Conservation (phyloP, 192 early-diverging fungal species). For the Gaertneriomyces semiglobifer region DNA sequence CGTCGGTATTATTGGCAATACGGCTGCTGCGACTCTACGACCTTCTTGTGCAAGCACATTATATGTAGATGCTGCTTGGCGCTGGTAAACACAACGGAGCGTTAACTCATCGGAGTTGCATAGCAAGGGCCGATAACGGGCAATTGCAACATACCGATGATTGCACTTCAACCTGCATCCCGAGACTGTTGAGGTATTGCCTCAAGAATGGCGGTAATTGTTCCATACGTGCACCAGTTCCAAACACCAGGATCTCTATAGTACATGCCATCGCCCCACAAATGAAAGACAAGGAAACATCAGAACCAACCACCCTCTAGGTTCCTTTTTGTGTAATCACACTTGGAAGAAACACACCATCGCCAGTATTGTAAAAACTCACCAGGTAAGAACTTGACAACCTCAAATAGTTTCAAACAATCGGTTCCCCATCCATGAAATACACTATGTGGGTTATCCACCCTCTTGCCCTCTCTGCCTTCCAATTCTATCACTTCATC, state of each 20-base stretch:
- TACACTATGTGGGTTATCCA: constrained; percentile 32
- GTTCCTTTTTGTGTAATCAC: neutral
- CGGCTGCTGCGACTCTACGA: constrained; percentile 37
- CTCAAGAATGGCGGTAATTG: constrained; percentile 36
- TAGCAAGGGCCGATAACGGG: neutral
- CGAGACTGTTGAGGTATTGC: constrained; percentile 41
- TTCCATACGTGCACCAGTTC: constrained; percentile 39
- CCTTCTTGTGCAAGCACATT: constrained; percentile 53
- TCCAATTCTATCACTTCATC: constrained; percentile 4
- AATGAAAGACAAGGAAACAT: neutral
- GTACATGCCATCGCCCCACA: neutral
- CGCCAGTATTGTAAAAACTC: neutral
- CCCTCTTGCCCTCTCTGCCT: neutral
- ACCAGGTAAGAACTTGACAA: constrained; percentile 41
- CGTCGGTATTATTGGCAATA: constrained; percentile 51
- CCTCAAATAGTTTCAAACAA: constrained; percentile 41
- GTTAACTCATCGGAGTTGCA: neutral
- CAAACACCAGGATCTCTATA: constrained; percentile 50
- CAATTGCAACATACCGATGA: constrained; percentile 34
- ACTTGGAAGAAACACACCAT: neutral
- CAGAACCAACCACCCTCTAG: neutral
- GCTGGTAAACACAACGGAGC: constrained; percentile 22
- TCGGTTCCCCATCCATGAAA: constrained; percentile 48
- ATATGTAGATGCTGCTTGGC: constrained; percentile 49
- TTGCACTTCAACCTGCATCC: constrained; percentile 49